Evolutionary conservation across 495 filamentous ascomycete species (phyloP), one percentile per base, ranked within the genome.

Genomic region (Glarea lozoyensis): DNA sequence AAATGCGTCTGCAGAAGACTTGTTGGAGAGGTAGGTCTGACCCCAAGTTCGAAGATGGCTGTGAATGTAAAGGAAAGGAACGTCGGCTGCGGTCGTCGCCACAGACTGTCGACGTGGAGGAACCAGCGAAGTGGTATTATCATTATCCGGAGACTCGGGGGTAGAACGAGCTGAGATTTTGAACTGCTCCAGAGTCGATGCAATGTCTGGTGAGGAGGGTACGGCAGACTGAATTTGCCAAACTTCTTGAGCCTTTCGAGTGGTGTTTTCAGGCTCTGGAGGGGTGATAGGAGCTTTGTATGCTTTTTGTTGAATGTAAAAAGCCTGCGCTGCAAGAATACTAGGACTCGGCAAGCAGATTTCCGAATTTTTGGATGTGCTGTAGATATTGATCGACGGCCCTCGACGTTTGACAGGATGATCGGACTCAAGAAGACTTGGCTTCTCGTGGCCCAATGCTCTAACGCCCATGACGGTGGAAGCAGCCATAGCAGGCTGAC

Each of bases 1-100:
- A 22, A 53, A 56, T n/a, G 25, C 50, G 41, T 56, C 54, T 37
- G 50, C 54, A 10, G 46, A 50, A 12, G 35, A 19, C 4, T 34
- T 19, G 20, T 56, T 56, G 1, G 36, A 35, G 5, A 53, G 43
- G 37, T 53, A 56, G 18, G 27, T 43, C 21, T 34, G 19, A 11
- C 49, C 54, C 54, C 54, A 56, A 19, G 53, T 44, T 22, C 49
- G 25, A 18, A 56, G 29, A 20, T 44, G 53, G 4, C 47, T 30
- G 21, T 56, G 53, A 11, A 45, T 56, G 24, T 52, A 52, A 25
- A 50, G 15, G 30, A 47, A 52, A 0, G 53, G 53, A 3, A 52
- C 45, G 40, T 45, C 39, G 10, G 22, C 33, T 0, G 31, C 18
- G 13, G n/a, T 10, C 12, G 34, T 13, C 10, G 20, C 17, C 3